phyloP scores from a whole-genome alignment of 1,139 yeast species.

The Kurtzmaniella quercitrusa region DNA sequence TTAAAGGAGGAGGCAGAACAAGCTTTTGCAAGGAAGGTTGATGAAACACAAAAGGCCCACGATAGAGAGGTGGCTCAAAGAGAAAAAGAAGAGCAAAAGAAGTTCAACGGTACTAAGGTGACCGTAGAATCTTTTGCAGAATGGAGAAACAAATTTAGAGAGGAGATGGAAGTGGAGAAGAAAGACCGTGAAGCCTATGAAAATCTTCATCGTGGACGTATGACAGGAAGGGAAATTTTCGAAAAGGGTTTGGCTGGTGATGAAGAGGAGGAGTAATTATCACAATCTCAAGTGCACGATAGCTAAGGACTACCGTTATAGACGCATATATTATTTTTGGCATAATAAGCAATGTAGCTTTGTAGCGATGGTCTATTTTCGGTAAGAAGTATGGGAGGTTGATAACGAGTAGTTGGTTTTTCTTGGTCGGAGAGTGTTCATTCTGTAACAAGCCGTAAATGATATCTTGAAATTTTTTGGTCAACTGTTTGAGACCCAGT shows the following conservation, averaged over 20 bases:
- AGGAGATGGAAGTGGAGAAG: slow-evolving; percentile 51
- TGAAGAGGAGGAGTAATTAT: slow-evolving; percentile 34
- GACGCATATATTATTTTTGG: neutral
- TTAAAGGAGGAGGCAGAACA: slow-evolving; percentile 79
- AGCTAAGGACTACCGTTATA: neutral
- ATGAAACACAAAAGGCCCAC: slow-evolving; percentile 51
- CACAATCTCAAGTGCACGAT: neutral
- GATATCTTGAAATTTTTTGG: too few relatives aligned
- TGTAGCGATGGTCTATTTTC: too few relatives aligned
- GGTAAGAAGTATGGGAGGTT: too few relatives aligned
- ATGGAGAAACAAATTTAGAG: slow-evolving; percentile 70
- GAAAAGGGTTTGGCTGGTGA: slow-evolving; percentile 81
- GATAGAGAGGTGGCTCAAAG: slow-evolving; percentile 55
- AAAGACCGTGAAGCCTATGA: slow-evolving; percentile 49
- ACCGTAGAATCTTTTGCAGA: slow-evolving; percentile 63
- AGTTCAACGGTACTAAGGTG: slow-evolving; percentile 76
- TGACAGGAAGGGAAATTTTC: slow-evolving; percentile 86
- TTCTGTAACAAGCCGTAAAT: too few relatives aligned
- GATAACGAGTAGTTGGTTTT: too few relatives aligned
- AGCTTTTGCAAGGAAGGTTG: slow-evolving; percentile 54
- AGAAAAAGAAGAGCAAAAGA: slow-evolving; percentile 68
- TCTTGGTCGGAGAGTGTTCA: too few relatives aligned
- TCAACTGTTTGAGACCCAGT: too few relatives aligned
- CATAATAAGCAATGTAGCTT: neutral
- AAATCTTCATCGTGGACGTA: slow-evolving; percentile 65